Conservation (phyloP, 352 stramenopile genomes). For the Pythium sp. region DNA sequence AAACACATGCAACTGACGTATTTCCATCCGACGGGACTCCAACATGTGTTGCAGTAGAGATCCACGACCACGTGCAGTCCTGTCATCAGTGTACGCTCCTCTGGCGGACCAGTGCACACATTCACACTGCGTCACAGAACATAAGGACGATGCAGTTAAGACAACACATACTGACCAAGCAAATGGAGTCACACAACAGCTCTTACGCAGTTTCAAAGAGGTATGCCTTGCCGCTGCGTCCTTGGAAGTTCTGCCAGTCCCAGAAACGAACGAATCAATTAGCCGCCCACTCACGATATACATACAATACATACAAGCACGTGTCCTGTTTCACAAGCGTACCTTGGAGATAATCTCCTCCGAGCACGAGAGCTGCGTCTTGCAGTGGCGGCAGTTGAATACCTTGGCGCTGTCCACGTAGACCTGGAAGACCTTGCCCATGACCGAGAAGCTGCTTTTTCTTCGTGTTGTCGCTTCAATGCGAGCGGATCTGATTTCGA, state of each 20-base stretch:
- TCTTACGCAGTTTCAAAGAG: constrained; percentile 88
- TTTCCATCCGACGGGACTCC: constrained; percentile 91
- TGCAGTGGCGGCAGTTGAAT: constrained; percentile 90
- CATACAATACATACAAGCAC: constrained; percentile 9
- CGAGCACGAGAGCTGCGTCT: constrained; percentile 87
- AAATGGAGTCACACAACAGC: not conserved
- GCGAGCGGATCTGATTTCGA: constrained; percentile 1
- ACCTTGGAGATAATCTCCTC: constrained; percentile 96
- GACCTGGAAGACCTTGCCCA: constrained; percentile 86
- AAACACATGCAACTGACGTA: constrained; percentile 50
- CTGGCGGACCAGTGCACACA: constrained; percentile 78
- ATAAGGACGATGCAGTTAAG: not conserved
- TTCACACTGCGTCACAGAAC: constrained; percentile 59
- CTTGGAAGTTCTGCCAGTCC: constrained; percentile 68
- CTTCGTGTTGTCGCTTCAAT: constrained; percentile 7
- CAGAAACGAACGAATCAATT: not conserved
- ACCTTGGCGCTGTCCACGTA: constrained; percentile 90
- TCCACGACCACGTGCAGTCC: constrained; percentile 93
- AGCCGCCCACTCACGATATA: not conserved
- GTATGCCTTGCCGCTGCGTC: constrained; percentile 86
- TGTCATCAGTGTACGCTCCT: constrained; percentile 93
- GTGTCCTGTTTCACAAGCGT: constrained; percentile 17
- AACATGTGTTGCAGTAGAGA: constrained; percentile 93
- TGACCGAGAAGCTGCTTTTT: constrained; percentile 13
- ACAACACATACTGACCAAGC: not conserved